Conservation (phyloP, 2,329 filamentous ascomycete genomes). For the Podosphaera xanthii region DNA sequence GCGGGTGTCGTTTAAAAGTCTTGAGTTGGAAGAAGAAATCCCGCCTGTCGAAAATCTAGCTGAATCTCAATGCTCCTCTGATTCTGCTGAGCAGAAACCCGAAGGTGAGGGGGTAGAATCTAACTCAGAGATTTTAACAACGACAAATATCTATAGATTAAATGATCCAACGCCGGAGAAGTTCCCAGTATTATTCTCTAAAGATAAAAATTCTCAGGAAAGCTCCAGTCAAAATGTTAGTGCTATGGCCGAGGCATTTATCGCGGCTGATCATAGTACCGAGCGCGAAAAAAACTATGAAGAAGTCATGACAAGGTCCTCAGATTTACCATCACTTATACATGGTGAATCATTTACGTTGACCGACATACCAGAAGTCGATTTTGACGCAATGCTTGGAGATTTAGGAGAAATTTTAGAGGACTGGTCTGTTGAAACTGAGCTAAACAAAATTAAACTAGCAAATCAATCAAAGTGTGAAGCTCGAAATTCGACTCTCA, state of each 20-base stretch:
- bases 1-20: conserved; percentile 1
- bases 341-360: not conserved
- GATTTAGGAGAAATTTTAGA: conserved; percentile 14
- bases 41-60: too few species aligned
- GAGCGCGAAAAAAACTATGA: conserved; percentile 4
- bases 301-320: not conserved
- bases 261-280: conserved; percentile 20
- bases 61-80: too few species aligned
- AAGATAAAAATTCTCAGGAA: not conserved
- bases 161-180: not conserved
- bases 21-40: not conserved
- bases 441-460: conserved; percentile 14
- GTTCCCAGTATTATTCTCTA: not conserved
- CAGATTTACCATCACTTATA: too few species aligned
- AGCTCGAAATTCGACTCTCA: not conserved
- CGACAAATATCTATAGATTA: not conserved
- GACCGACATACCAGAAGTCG: conserved; percentile 3
- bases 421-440: conserved; percentile 19
- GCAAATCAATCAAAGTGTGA: not conserved
- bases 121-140: too few species aligned
- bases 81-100: not conserved
- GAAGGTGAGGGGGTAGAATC: not conserved
- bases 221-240: conserved; percentile 19
- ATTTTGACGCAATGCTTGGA: conserved; percentile 13
- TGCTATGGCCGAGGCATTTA: conserved; percentile 28